Conservation (phyloP, 1,139 yeast species). For the Pneumocystis carinii region DNA sequence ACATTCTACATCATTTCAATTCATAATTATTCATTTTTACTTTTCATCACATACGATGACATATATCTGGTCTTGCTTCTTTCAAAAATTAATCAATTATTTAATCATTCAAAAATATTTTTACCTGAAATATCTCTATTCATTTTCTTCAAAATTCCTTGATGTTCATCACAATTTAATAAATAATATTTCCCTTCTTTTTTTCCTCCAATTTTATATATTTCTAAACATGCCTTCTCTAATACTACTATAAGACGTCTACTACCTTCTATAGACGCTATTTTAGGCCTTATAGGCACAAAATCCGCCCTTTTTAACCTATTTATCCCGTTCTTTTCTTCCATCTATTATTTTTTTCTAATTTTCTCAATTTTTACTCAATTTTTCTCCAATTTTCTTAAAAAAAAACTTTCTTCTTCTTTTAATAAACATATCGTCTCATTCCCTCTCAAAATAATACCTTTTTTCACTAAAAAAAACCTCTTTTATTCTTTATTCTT, state of each 20-base stretch:
- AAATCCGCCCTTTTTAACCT: neutral
- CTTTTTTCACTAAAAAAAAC: too few species aligned
- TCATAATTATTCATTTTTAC: constrained; percentile 57
- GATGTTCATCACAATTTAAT: constrained; percentile 95
- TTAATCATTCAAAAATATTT: neutral
- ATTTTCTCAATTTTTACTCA: too few species aligned
- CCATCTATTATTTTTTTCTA: neutral
- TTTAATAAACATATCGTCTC: too few species aligned
- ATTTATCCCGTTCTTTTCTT: neutral
- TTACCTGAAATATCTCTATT: constrained; percentile 79
- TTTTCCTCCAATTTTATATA: constrained; percentile 63
- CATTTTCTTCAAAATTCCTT: constrained; percentile 86
- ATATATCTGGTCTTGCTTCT: neutral
- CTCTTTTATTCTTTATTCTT: too few species aligned
- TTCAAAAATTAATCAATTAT: neutral
- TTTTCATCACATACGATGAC: constrained; percentile 65
- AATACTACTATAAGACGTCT: constrained; percentile 72
- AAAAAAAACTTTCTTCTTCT: neutral
- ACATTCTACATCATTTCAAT: constrained; percentile 39
- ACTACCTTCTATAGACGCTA: constrained; percentile 25
- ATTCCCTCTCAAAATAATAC: too few species aligned
- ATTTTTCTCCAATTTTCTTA: neutral
- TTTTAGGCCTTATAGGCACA: neutral
- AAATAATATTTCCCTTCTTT: constrained; percentile 57
- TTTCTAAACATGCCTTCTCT: constrained; percentile 88